Percentiles rank a stretch among this genome's conserved stretches.
phyloP scores from a whole-genome alignment of 2,329 filamentous ascomycete genomes.

The Xylariaceae sp. region DNA sequence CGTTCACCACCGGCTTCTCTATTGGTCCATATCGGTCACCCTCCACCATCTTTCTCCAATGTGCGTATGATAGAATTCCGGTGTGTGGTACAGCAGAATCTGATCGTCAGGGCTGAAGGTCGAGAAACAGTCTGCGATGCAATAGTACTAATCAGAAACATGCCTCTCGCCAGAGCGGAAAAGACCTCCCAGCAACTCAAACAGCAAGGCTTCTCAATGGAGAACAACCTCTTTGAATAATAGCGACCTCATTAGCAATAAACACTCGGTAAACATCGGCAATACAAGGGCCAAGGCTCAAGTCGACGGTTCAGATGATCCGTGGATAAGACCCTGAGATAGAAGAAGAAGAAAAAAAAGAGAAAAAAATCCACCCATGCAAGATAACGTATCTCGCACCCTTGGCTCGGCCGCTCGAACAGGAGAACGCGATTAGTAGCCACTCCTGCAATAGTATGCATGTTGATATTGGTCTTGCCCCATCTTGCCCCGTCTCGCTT shows the following conservation, averaged over 20 bases:
- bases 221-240: too few relatives aligned
- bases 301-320: conserved; percentile 12
- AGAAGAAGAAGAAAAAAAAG: background rate
- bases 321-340: conserved; percentile 14
- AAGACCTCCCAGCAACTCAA: background rate
- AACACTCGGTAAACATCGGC: conserved; percentile 27
- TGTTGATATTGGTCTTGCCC: conserved; percentile 11
- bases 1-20: conserved; percentile 3
- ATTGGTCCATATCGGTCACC: conserved; percentile 17
- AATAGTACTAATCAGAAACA: conserved; percentile 8
- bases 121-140: conserved; percentile 17
- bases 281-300: conserved; percentile 23
- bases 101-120: conserved; percentile 24
- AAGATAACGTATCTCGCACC: conserved; percentile 19
- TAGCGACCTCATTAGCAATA: background rate
- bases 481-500: conserved; percentile 20
- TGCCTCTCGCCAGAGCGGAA: background rate
- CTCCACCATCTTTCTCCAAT: conserved; percentile 7
- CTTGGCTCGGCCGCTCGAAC: conserved; percentile 9
- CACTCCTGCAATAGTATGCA: conserved; percentile 23
- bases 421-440: conserved; percentile 19
- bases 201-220: background rate
- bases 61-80: conserved; percentile 8
- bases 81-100: conserved; percentile 23
- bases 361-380: conserved; percentile 24